Evolutionary conservation across 2,329 filamentous ascomycete genomes (phyloP).

Genomic region (Plenodomus lindquistii): DNA sequence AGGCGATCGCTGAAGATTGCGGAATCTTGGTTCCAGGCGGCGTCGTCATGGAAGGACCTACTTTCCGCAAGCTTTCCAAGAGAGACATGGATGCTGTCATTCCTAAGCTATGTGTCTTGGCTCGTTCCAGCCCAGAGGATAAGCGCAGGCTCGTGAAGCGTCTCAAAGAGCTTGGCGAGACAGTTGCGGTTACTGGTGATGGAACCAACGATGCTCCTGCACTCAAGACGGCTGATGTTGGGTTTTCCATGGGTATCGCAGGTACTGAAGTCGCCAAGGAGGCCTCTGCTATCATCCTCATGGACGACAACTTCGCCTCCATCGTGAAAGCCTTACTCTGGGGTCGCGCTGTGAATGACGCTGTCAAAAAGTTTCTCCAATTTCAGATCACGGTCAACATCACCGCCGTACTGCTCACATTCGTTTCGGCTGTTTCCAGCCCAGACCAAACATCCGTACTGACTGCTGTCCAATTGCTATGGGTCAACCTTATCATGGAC

Average conservation of each 20-base stretch:
- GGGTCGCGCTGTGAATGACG: conserved; percentile 59
- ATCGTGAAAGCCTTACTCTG: conserved; percentile 83
- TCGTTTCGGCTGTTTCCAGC: conserved; percentile 81
- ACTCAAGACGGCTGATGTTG: conserved; percentile 78
- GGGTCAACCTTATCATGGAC: conserved; percentile 98
- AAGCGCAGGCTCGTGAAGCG: conserved; percentile 68
- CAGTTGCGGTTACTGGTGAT: conserved; percentile 80
- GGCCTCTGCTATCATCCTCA: conserved; percentile 81
- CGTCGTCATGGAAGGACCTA: conserved; percentile 76
- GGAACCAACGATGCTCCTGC: conserved; percentile 84
- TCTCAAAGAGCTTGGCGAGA: conserved; percentile 70
- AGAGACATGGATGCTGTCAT: conserved; percentile 60
- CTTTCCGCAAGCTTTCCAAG: conserved; percentile 72
- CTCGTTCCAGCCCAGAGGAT: conserved; percentile 70
- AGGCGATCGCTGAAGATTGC: conserved; percentile 78
- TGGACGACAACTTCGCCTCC: conserved; percentile 88
- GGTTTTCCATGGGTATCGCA: conserved; percentile 84
- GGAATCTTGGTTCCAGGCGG: conserved; percentile 73
- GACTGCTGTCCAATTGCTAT: conserved; percentile 87
- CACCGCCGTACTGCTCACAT: conserved; percentile 84
- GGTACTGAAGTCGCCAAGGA: conserved; percentile 85
- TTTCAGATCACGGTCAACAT: conserved; percentile 87
- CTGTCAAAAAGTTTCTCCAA: conserved; percentile 51
- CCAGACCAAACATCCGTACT: conserved; percentile 72
- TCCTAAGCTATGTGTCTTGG: conserved; percentile 68